Conservation (phyloP, 176 grass and related monocot species). For the Aegilops sharonensis region DNA sequence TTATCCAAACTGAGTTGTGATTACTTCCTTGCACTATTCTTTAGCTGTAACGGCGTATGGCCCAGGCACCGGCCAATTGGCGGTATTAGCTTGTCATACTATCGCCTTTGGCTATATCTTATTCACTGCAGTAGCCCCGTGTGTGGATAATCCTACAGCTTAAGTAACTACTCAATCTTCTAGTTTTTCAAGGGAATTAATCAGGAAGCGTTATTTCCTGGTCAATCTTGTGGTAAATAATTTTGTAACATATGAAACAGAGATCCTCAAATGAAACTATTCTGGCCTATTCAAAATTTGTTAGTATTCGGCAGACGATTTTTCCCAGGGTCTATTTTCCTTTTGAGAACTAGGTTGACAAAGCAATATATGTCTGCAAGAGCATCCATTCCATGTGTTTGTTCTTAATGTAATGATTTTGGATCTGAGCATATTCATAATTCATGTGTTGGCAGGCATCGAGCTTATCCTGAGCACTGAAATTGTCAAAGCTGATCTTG, state of each 20-base stretch:
- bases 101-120: background rate
- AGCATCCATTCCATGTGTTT: background rate
- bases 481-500: constrained; percentile 90
- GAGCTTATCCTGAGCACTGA: constrained; percentile 90
- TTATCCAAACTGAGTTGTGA: background rate
- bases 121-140: background rate
- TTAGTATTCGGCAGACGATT: background rate
- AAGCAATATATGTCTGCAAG: background rate
- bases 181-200: background rate
- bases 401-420: background rate
- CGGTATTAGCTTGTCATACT: background rate
- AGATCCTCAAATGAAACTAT: background rate
- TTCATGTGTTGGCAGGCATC: constrained; percentile 60
- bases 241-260: background rate
- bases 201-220: background rate
- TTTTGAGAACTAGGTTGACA: background rate
- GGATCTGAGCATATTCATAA: background rate
- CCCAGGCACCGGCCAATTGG: background rate
- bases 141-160: background rate
- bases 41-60: background rate
- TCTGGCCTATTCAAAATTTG: background rate
- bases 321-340: background rate
- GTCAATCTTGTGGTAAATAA: background rate
- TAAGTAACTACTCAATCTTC: background rate
- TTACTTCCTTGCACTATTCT: background rate